Evolutionary conservation across 306 rosid genomes (phyloP), one percentile per base, ranked within the genome.

Genomic region (Dicorynia guianensis): DNA sequence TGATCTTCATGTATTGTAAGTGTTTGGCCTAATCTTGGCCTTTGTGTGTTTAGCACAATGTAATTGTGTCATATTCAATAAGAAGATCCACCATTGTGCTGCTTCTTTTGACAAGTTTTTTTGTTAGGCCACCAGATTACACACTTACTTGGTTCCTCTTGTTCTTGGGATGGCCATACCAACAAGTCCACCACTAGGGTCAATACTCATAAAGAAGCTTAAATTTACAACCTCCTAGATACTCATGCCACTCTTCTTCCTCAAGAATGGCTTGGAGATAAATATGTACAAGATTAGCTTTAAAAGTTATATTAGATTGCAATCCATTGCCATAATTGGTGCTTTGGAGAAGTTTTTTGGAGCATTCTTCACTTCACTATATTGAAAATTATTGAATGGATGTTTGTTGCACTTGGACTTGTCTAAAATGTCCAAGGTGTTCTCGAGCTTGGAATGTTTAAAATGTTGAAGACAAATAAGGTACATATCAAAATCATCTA

Each of bases 361-460:
- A 71, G 66, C 81, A 14, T 57, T 78, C 49, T 0, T 71, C 11
- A 17, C 63, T 13, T 63, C 84, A 0, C 12, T 75, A 0, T 62
- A 25, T 43, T 70, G 25, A 19, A 75, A n/a, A 57, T 78, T 52
- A 77, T 80, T 44, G 10, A 9, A 76, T 54, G 57, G 84, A 85
- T 11, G 86, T 71, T 71, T 4, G 12, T 75, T 17, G 44, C 56
- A 6, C 84, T 85, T 43, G 81, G 89, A 40, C 82, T 85, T 46
- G 52, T 78, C 81, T 43, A 70, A 74, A 81, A 54, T 25, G 60
- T 73, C 49, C 86, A 75, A 78, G 86, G 86, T 14, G 49, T 83
- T 19, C 40, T 81, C 5, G 84, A 81, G 84, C 67, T 85, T 19
- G 39, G 61, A 19, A 11, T 78, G 62, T 75, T 63, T 18, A 75